Evolutionary conservation across 2,329 filamentous ascomycete species (phyloP), one percentile per base, ranked within the genome.

Genomic region (Biscogniauxia marginata): DNA sequence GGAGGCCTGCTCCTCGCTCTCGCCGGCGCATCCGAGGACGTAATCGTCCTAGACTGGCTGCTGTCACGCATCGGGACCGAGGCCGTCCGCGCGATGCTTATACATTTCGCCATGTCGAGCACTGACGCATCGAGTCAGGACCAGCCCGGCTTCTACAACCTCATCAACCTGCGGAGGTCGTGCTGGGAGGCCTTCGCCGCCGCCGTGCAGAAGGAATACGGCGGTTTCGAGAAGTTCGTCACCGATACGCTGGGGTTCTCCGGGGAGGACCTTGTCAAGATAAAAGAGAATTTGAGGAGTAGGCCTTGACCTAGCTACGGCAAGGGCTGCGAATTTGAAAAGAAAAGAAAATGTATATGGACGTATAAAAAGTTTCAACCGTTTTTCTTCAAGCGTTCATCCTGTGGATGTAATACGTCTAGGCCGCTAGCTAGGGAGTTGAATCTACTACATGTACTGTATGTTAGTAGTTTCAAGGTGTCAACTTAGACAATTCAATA

Each of bases 61-160:
- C 72, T 84, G 23, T 83, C 80, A 8, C 75, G 82, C 23, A 74
- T 84, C 58, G 81, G 81, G 24, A 75, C 73, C 0, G 82, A 84
- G 68, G 76, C 76, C 22, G 79, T 76, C 6, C 78, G 80, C 19
- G 74, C 78, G 56, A 72, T 74, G 60, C 75, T 84, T 4, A 58
- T 80, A 11, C 63, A 67, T 4, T 78, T 77, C 53, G 75, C 79
- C 11, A 64, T 74, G 57, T 62, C 67, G 24, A 75, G 73, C 21
- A 63, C 75, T 0, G 71, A 73, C 7, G 68, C 72, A 18, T 63
- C 66, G 22, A 70, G 71, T 50, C 62, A 71, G 1, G 71, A 77
- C 2, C 71, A 73, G 25, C 78, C 80, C 0, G 80, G 80, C 2
- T 81, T 84, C 63, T 66, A 72, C 57, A 82, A 81, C 64, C 66